A percentile compares a stretch with the other conserved stretches of the same genome.
Conservation (phyloP, 768 basidiomycete species). For the Cystobasidium onofrii region DNA sequence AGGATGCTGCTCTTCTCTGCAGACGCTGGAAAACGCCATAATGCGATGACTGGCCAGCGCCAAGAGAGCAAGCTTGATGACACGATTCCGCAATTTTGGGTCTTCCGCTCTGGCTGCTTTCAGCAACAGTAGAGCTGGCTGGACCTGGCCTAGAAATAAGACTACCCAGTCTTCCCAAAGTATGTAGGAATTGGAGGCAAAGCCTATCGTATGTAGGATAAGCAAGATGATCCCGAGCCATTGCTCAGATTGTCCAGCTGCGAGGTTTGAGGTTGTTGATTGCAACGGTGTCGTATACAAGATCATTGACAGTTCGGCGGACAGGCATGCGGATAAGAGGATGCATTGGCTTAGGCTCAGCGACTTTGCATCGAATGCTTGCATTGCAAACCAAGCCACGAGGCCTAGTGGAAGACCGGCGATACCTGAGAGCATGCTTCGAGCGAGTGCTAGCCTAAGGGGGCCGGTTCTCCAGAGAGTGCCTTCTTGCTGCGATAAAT, state of each 20-base stretch:
- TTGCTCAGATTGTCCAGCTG: not conserved
- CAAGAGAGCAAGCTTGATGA: constrained; percentile 62
- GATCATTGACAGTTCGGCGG: constrained; percentile 28
- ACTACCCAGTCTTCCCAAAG: constrained; percentile 88
- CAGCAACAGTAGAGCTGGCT: constrained; percentile 57
- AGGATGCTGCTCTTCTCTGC: constrained; percentile 87
- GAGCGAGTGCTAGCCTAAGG: not conserved
- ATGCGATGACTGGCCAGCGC: constrained; percentile 63
- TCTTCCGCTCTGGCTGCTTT: constrained; percentile 63
- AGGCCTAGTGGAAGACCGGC: constrained; percentile 20
- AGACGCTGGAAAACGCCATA: constrained; percentile 75
- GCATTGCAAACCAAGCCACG: not conserved
- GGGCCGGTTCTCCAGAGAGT: constrained; percentile 7
- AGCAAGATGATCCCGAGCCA: constrained; percentile 45
- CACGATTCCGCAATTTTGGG: constrained; percentile 60
- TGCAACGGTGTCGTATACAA: not conserved
- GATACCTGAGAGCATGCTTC: not conserved
- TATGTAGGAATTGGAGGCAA: constrained; percentile 92
- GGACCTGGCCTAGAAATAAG: constrained; percentile 59
- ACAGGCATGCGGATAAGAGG: not conserved
- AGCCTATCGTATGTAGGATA: constrained; percentile 61
- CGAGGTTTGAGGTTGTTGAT: no score
- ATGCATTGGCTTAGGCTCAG: not conserved
- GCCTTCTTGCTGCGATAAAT: not conserved
- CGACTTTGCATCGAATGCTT: not conserved